A percentile compares a stretch with the other conserved stretches of the same genome.
Conservation (phyloP, 1,284 basidiomycete species). For the Irpex lacteus region DNA sequence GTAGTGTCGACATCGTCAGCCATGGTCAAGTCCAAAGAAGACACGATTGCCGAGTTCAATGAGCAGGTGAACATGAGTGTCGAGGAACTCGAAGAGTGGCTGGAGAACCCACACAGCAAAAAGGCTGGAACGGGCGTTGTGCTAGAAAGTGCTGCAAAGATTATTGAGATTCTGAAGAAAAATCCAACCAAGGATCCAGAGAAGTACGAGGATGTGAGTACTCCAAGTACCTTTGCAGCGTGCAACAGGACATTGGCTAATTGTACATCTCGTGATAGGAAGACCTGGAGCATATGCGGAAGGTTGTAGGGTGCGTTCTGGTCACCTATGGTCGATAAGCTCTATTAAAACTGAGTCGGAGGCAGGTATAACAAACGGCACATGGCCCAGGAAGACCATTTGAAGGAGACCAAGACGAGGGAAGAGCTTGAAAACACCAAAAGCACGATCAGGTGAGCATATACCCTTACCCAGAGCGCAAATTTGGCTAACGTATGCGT, state of each 20-base stretch:
- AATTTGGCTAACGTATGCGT: not conserved
- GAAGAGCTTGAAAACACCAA: slow-evolving; percentile 33
- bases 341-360: not conserved
- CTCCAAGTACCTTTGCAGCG: not conserved
- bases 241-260: not conserved
- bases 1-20: not conserved
- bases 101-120: slow-evolving; percentile 31
- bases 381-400: slow-evolving; percentile 32
- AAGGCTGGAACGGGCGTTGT: slow-evolving; percentile 35
- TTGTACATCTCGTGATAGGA: slow-evolving; percentile 18
- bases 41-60: slow-evolving; percentile 27
- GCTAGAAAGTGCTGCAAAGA: slow-evolving; percentile 33
- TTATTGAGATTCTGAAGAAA: slow-evolving; percentile 34
- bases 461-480: not conserved
- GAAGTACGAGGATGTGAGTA: slow-evolving; percentile 30
- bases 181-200: slow-evolving; percentile 32
- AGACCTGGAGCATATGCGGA: slow-evolving; percentile 35
- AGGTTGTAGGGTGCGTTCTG: slow-evolving; percentile 30
- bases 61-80: slow-evolving; percentile 34
- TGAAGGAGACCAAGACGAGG: slow-evolving; percentile 35
- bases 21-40: slow-evolving; percentile 28
- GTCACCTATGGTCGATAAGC: not conserved
- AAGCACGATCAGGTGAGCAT: slow-evolving; percentile 33
- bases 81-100: slow-evolving; percentile 33
- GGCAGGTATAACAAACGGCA: slow-evolving; percentile 31